Evolutionary conservation across 768 basidiomycete genomes (phyloP).

Genomic region (Saitozyma sp.): DNA sequence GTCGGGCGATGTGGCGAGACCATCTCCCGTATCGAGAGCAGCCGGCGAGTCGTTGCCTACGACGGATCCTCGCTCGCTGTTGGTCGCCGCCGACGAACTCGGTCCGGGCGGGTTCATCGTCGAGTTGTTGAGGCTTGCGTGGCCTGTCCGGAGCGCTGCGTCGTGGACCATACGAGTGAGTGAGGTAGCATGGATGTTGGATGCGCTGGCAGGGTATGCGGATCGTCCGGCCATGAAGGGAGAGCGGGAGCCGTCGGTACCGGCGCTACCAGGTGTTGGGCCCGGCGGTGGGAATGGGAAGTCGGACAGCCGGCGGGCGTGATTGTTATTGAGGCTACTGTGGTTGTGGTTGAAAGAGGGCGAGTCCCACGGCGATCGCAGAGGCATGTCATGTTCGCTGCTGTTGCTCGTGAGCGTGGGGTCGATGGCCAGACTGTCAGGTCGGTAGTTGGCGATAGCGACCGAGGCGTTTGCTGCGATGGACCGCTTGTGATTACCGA

Average conservation of each 20-base stretch:
- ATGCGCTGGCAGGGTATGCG: no score
- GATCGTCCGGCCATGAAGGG: constrained; percentile 9
- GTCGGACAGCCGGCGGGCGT: constrained; percentile 24
- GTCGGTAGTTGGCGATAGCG: constrained; percentile 18
- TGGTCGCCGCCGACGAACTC: constrained; percentile 4
- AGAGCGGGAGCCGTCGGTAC: constrained; percentile 20
- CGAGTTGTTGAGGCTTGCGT: constrained; percentile 15
- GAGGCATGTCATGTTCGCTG: constrained; percentile 13
- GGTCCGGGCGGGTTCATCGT: constrained; percentile 3
- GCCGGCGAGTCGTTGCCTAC: neutral
- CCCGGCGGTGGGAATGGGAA: constrained; percentile 20
- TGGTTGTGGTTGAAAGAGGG: constrained; percentile 4
- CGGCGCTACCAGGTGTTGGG: constrained; percentile 1
- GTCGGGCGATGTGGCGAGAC: constrained; percentile 15
- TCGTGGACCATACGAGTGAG: constrained; percentile 48
- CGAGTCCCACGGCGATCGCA: constrained; percentile 35
- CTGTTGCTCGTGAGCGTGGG: constrained; percentile 16
- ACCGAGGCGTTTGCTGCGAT: constrained; percentile 26
- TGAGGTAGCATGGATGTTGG: constrained; percentile 20
- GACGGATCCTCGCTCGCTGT: constrained; percentile 32
- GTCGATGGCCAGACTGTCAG: constrained; percentile 23
- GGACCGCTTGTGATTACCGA: constrained; percentile 16
- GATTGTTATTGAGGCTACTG: neutral
- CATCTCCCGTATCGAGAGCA: neutral
- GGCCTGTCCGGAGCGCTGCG: constrained; percentile 44